These are phyloP conservation scores for Stenogyne calaminthoides DNA, from an alignment of 305 asterid species.

Conservation along the genomic window DNA sequence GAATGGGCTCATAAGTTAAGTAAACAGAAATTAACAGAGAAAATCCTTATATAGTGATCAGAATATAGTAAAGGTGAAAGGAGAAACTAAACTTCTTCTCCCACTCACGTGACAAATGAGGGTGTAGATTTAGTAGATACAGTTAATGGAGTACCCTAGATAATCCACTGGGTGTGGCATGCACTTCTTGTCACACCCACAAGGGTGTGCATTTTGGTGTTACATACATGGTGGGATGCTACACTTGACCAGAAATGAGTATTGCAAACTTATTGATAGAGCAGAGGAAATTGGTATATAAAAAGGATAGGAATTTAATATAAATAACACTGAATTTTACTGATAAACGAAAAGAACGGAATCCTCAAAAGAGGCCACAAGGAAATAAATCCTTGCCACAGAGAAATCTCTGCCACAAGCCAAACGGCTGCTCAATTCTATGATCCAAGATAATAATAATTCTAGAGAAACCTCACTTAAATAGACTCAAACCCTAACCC, in stretches of 20 bases:
- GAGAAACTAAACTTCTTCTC: neutral
- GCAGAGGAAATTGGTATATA: no score
- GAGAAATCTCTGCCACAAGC: no score
- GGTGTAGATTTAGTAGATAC: neutral
- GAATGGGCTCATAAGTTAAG: neutral
- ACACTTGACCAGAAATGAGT: neutral
- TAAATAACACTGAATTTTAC: no score
- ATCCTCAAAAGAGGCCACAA: no score
- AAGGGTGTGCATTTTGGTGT: conserved; percentile 13
- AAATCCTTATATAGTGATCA: neutral
- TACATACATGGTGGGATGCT: neutral
- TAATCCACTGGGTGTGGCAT: neutral
- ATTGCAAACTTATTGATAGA: neutral
- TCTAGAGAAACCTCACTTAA: no score
- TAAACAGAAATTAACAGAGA: neutral
- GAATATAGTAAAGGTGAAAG: neutral
- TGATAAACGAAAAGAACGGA: no score
- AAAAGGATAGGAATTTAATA: no score
- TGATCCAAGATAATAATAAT: no score
- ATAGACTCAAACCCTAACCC: no score
- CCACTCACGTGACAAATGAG: neutral
- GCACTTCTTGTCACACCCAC: neutral
- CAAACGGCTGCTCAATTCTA: no score
- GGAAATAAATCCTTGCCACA: no score
- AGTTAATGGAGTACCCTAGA: neutral